Evolutionary conservation across 176 grass and related monocot genomes (phyloP), one percentile per base, ranked within the genome.

Genomic region (Carex kokanica): DNA sequence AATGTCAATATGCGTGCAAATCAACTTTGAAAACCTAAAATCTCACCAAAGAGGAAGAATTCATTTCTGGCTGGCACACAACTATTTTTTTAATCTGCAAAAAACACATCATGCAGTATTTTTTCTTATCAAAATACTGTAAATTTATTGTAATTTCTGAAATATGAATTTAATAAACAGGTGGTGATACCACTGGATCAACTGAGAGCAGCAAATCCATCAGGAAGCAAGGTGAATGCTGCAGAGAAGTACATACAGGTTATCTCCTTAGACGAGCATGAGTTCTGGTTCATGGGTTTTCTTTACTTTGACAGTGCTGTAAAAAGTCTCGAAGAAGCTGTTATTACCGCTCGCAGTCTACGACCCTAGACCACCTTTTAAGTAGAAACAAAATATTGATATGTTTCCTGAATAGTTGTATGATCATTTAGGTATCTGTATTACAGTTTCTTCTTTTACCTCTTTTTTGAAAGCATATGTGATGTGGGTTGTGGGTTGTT

Each of bases 201-300:
- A 78, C 68, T 96, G 78, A 96, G 88, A 72, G 65, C 79, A 29
- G 94, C 91, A 59, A 93, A 97, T 93, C 94, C 94, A 84, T 97
- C 94, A 78, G 71, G 87, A 64, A 97, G 94, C 80, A 91, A 91
- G 87, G 74, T 88, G 55, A 97, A 97, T 83, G 29, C 87, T 0
- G 86, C 87, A 9, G 94, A 97, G 60, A 93, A 93, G 79, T 97
- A 97, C 54, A 89, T 97, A 65, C 94, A 97, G 81, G 77, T 97
- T 11, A 88, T 97, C 64, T 97, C 94, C 8, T 84, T 93, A 31
- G 94, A 97, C 69, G 88, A 92, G 2, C 91, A 97, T 3, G 94
- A 97, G 71, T 97, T 97, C 78, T 97, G 94, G 94, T 93, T 97
- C 81, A 93, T 97, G 90, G 89, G 91, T 75, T 97, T 97, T 89